Evolutionary conservation across 306 rosid species (phyloP).

Genomic region (Cicer bijugum): DNA sequence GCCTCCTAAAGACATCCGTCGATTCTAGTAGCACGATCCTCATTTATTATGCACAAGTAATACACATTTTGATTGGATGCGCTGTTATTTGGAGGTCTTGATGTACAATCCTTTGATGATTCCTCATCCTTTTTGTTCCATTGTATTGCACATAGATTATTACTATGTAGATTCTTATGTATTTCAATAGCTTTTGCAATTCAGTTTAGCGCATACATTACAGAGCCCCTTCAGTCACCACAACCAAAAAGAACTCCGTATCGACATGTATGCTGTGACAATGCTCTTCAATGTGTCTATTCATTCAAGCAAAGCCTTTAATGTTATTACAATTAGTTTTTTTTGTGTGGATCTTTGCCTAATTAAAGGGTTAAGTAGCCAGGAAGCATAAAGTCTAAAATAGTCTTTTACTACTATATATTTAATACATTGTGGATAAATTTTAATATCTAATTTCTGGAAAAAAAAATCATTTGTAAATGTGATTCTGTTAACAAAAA

Average conservation of each 20-base stretch:
- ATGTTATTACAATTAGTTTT: not conserved
- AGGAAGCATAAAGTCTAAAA: not conserved
- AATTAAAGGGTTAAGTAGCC: not conserved
- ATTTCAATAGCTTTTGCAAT: conserved; percentile 29
- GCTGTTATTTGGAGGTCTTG: conserved; percentile 9
- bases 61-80: conserved; percentile 2
- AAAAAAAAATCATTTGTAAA: not conserved
- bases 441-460: not conserved
- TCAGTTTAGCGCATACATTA: conserved; percentile 4
- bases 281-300: not conserved
- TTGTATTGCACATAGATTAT: conserved; percentile 14
- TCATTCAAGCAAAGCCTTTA: not conserved
- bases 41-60: not conserved
- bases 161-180: not conserved
- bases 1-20: conserved; percentile 90
- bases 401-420: not conserved
- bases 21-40: conserved; percentile 55
- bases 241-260: not conserved
- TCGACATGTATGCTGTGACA: not conserved
- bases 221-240: too few relatives aligned
- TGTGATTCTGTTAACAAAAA: not conserved
- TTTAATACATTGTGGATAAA: not conserved
- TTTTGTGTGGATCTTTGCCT: not conserved
- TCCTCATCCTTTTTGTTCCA: conserved; percentile 26
- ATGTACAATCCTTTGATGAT: conserved; percentile 22